Evolutionary conservation across 208 protist genomes (phyloP).

Genomic region (Crithidia fasciculata): DNA sequence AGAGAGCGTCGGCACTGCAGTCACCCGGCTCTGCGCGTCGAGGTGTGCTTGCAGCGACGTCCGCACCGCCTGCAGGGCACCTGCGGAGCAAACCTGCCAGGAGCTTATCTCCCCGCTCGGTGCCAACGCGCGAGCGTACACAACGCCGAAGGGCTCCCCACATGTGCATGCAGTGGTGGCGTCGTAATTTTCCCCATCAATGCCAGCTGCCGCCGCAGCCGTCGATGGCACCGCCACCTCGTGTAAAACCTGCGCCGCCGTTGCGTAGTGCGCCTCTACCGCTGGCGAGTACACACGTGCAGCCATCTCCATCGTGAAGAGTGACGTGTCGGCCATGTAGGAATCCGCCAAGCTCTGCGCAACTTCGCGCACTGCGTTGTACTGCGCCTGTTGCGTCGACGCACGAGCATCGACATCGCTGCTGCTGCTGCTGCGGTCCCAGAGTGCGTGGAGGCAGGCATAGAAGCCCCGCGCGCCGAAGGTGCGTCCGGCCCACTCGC

Average conservation of each 20-base stretch:
- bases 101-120: not conserved
- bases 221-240: conserved; percentile 15
- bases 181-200: not conserved
- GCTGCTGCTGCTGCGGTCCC: conserved; percentile 1
- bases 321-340: conserved; percentile 14
- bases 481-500: conserved; percentile 51
- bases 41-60: not conserved
- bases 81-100: not conserved
- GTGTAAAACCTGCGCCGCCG: conserved; percentile 24
- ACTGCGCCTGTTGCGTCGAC: conserved; percentile 50
- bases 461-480: conserved; percentile 43
- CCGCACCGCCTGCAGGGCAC: not conserved
- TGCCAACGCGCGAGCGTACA: conserved; percentile 1
- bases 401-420: conserved; percentile 14
- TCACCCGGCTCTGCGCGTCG: not conserved
- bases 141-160: conserved; percentile 31
- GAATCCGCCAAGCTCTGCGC: conserved; percentile 14
- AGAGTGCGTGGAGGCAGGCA: conserved; percentile 49
- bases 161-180: not conserved
- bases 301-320: conserved; percentile 57
- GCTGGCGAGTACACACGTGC: conserved; percentile 60
- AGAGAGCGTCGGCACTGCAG: not conserved
- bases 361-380: conserved; percentile 27
- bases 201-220: not conserved
- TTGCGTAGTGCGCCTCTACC: conserved; percentile 65